Base-by-base conservation (phyloP, 2,329 filamentous ascomycete species). In the Coleophoma eucalyptorum region DNA sequence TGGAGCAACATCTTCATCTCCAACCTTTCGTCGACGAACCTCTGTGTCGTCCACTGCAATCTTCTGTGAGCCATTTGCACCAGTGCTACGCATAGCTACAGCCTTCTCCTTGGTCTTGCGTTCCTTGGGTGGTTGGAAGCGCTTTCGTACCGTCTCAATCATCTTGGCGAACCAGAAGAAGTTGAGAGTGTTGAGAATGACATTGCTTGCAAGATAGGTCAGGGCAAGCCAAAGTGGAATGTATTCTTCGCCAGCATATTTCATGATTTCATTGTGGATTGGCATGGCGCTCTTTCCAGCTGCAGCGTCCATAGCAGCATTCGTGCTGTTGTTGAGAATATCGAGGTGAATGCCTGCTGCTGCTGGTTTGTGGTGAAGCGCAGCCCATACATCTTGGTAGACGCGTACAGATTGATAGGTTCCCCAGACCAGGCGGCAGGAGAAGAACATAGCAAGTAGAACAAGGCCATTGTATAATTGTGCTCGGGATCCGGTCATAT, bases 151-250 rank as follows among this genome's bases (percentile, higher is more conserved):
- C 8, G 89, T 88, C 53, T 82, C 77, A 55, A 95, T 84, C 90
- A 95, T 95, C 78, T 90, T 90, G 63, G 83, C 76, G 66, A 93
- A 94, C 90, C 90, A 95, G 70, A 86, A 89, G 62, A 89, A 84
- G 70, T 95, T 95, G 48, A 95, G 72, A 12, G 79, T 76, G 63
- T 91, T 93, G 21, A 95, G 77, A 0, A 80, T 79, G 18, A 89
- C 49, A 66, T 94, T 94, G 63, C 81, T 84, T 10, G 75, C 76
- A 6, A 91, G 68, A 63, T 94, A 94, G 26, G 81, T 72, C 13
- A 68, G 70, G 1, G 81, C 83, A 19, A 94, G 74, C 89, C 89
- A 93, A 1, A 81, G 32, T 0, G 89, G 89, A 3, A 92, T 71
- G 70, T 72, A 41, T 72, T 77, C 68, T 19, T 73, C 64, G 26